Conservation (phyloP, 2,329 filamentous ascomycete species). For the Trichoderma gracile region DNA sequence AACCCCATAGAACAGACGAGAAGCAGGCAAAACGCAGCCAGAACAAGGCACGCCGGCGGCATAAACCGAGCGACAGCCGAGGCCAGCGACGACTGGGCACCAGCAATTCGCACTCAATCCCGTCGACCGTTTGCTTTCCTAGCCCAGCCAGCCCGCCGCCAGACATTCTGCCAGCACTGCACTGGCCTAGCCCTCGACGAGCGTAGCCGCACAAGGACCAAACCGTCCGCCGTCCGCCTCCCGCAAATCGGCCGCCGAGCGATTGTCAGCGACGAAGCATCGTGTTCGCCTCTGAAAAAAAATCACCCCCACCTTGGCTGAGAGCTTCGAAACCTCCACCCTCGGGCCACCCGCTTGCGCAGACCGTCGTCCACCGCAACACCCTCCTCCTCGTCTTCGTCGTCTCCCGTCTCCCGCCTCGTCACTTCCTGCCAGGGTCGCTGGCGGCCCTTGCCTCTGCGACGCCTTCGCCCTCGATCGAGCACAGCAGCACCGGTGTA, state of each 20-base stretch:
- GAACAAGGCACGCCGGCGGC: slow-evolving; percentile 4
- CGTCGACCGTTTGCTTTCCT: slow-evolving; percentile 1
- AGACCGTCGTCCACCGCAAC: background rate
- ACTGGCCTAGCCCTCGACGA: slow-evolving; percentile 23
- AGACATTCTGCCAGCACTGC: slow-evolving; percentile 11
- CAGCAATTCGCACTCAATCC: background rate
- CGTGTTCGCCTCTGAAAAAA: slow-evolving; percentile 15
- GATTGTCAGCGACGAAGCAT: slow-evolving; percentile 20
- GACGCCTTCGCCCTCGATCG: slow-evolving; percentile 13
- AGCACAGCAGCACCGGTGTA: slow-evolving; percentile 12
- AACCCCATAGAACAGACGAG: background rate
- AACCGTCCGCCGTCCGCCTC: slow-evolving; percentile 24
- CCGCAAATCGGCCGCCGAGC: slow-evolving; percentile 25
- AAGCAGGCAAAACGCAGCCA: slow-evolving; percentile 9
- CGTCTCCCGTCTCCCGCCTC: background rate
- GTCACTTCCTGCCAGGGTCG: slow-evolving; percentile 18
- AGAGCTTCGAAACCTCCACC: slow-evolving; percentile 20
- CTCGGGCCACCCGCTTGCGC: slow-evolving; percentile 15
- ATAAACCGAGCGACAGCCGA: slow-evolving; percentile 24
- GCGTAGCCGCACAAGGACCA: slow-evolving; percentile 19
- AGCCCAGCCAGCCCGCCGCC: slow-evolving; percentile 5
- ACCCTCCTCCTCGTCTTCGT: background rate
- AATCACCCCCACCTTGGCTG: slow-evolving; percentile 6
- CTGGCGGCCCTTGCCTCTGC: slow-evolving; percentile 23
- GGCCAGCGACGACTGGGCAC: background rate